These are phyloP conservation scores for Thraustochytrium striatum DNA, from an alignment of 352 stramenopile genomes.

Conservation along the genomic window DNA sequence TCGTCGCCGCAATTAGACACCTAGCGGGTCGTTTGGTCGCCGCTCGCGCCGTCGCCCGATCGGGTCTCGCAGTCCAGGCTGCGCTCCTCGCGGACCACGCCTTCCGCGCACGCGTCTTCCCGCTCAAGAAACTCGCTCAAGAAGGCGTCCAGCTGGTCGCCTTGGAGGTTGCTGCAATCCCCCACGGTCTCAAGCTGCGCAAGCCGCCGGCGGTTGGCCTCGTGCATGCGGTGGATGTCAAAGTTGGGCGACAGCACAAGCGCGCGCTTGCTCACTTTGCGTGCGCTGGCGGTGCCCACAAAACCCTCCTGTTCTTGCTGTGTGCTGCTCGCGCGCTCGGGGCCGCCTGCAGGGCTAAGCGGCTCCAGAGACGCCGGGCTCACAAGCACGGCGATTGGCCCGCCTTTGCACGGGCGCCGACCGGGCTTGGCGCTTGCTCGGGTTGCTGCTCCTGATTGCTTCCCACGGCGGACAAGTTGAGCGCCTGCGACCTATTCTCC, in stretches of 20 bases:
- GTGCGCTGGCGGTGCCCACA: too few species aligned
- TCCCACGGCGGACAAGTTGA: not conserved
- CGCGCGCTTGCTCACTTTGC: not conserved
- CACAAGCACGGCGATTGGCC: too few species aligned
- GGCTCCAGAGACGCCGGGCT: not conserved
- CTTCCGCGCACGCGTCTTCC: too few species aligned
- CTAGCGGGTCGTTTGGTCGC: too few species aligned
- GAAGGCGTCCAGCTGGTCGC: constrained; percentile 37
- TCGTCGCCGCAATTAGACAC: too few species aligned
- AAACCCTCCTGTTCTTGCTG: not conserved
- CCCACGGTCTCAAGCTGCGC: constrained; percentile 3
- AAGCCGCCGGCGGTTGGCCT: constrained; percentile 19
- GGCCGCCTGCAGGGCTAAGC: not conserved
- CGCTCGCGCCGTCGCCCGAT: too few species aligned
- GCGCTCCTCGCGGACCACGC: not conserved
- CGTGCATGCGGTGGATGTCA: constrained; percentile 36
- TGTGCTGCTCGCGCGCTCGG: not conserved
- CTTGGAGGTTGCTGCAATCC: constrained; percentile 31
- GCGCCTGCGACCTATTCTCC: not conserved
- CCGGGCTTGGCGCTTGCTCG: not conserved
- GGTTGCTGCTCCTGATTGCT: not conserved
- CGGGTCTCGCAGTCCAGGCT: constrained; percentile 32
- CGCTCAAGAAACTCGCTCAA: constrained; percentile 9
- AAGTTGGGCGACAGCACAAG: not conserved
- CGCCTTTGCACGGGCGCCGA: not conserved